Percentiles rank a stretch among this genome's conserved stretches.
Evolutionary conservation across 257 asterid species (phyloP).

Genomic region (Cruciata laevipes): DNA sequence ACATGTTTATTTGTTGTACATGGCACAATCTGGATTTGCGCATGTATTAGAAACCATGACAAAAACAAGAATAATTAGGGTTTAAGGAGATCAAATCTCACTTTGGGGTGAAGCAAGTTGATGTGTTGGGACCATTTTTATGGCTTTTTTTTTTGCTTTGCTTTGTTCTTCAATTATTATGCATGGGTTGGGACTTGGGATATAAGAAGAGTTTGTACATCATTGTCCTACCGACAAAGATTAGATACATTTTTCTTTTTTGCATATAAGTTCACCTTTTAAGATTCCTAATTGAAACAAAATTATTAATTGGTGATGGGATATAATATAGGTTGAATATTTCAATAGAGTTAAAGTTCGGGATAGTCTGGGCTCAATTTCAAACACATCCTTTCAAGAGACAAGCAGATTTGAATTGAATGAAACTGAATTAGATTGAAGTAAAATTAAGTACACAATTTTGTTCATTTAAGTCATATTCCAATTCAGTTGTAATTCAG

Average conservation of each 20-base stretch:
- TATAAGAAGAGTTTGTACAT: neutral
- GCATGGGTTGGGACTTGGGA: conserved; percentile 2
- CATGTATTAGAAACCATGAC: neutral
- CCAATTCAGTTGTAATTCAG: no score
- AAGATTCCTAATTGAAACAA: neutral
- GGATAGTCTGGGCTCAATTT: no score
- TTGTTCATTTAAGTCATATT: no score
- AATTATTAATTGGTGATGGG: neutral
- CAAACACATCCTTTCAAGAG: no score
- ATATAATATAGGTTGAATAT: no score
- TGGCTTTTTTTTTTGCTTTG: neutral
- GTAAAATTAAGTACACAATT: no score
- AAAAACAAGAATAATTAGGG: neutral
- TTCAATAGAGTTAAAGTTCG: no score
- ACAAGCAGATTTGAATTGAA: no score
- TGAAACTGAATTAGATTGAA: no score
- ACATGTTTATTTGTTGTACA: neutral
- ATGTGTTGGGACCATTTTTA: conserved; percentile 4
- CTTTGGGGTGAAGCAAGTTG: conserved; percentile 12
- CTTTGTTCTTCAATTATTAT: neutral
- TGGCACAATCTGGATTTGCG: neutral
- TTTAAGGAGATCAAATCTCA: neutral
- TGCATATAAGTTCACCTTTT: neutral
- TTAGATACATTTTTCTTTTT: neutral
- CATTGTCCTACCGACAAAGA: conserved; percentile 5